These are phyloP conservation scores for Sambucus nigra DNA, from an alignment of 129 eudicot genomes.

Conservation along the genomic window DNA sequence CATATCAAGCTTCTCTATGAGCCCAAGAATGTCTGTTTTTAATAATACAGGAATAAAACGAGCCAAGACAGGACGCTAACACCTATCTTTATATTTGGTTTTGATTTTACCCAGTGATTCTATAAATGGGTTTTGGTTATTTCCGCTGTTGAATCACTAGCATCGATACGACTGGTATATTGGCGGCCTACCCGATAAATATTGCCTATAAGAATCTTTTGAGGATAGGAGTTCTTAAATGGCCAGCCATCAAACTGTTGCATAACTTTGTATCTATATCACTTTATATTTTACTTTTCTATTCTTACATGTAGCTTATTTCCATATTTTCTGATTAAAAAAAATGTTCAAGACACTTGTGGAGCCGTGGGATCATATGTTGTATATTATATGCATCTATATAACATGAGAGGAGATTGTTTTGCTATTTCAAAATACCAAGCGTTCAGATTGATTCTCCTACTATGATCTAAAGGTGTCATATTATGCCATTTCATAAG, in stretches of 20 bases:
- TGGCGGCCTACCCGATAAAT: slow-evolving; percentile 16
- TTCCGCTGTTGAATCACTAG: slow-evolving; percentile 24
- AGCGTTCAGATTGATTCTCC: no score
- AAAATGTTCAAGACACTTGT: no score
- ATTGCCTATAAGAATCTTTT: slow-evolving; percentile 7
- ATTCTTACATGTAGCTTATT: slow-evolving; percentile 17
- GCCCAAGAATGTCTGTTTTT: slow-evolving; percentile 78
- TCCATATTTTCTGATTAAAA: no score
- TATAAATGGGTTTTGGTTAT: slow-evolving; percentile 7
- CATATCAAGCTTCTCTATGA: no score
- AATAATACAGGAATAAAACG: slow-evolving; percentile 72
- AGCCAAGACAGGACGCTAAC: slow-evolving; percentile 74
- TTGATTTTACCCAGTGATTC: no score
- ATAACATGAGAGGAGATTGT: no score
- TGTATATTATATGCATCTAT: no score
- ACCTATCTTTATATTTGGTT: background rate
- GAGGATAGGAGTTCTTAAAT: slow-evolving; percentile 15
- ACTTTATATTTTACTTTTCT: slow-evolving; percentile 17
- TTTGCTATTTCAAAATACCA: no score
- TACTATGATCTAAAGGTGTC: no score
- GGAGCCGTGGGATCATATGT: no score
- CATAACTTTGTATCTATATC: slow-evolving; percentile 20
- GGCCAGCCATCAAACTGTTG: slow-evolving; percentile 10
- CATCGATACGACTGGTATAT: slow-evolving; percentile 8
- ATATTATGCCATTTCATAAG: no score